Conservation (phyloP, 306 rosid genomes). For the Cucurbita pepo region DNA sequence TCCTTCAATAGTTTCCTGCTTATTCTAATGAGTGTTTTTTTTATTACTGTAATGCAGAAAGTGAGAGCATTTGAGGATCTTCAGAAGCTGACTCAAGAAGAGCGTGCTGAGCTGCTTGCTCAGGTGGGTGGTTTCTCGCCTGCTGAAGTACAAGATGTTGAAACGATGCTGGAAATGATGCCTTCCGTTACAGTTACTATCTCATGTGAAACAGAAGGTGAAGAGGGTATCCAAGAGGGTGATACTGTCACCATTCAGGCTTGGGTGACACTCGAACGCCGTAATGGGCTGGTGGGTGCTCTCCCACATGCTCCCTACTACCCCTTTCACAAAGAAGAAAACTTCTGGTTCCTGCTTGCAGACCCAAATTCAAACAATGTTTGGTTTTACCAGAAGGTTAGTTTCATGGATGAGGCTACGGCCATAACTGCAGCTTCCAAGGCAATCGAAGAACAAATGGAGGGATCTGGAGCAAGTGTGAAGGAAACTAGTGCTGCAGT, state of each 20-base stretch:
- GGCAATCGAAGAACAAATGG: conserved; percentile 80
- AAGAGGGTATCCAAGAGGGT: conserved; percentile 92
- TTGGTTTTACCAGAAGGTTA: conserved; percentile 91
- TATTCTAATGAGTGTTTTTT: conserved; percentile 6
- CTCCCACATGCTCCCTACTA: conserved; percentile 86
- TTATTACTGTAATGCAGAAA: conserved; percentile 34
- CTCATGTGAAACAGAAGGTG: conserved; percentile 88
- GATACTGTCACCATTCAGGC: conserved; percentile 78
- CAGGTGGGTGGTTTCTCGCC: conserved; percentile 66
- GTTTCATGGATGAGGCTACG: conserved; percentile 83
- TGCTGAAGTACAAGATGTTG: conserved; percentile 68
- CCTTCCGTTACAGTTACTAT: conserved; percentile 60
- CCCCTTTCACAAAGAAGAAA: conserved; percentile 89
- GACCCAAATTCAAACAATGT: conserved; percentile 63
- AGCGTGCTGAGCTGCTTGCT: conserved; percentile 68
- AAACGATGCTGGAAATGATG: conserved; percentile 64
- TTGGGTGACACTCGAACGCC: conserved; percentile 62
- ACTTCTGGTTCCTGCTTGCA: conserved; percentile 76
- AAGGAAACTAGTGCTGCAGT: conserved; percentile 61
- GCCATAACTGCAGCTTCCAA: conserved; percentile 81
- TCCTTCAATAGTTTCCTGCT: neutral
- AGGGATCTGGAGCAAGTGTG: conserved; percentile 68
- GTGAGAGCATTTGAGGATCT: conserved; percentile 88
- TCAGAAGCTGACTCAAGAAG: conserved; percentile 55
- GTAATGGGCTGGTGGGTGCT: conserved; percentile 63